Conservation (phyloP, 2,329 filamentous ascomycete species). For the Claviceps capensis region DNA sequence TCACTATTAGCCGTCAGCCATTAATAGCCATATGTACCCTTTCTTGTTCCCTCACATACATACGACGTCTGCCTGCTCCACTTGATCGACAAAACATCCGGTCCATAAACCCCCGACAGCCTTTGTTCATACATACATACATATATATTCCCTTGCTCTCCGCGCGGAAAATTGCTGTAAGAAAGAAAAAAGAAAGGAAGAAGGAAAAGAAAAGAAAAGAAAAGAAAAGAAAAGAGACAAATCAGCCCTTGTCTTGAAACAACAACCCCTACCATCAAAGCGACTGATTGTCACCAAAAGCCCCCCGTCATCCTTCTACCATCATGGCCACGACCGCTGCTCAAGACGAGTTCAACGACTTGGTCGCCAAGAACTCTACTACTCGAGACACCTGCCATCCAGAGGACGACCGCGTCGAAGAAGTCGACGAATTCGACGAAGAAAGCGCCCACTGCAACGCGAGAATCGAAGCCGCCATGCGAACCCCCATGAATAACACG, state of each 20-base stretch:
- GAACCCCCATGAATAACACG: constrained; percentile 40
- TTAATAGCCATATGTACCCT: neutral
- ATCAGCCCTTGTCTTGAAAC: neutral
- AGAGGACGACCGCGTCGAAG: constrained; percentile 16
- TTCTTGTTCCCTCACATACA: neutral
- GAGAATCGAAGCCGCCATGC: constrained; percentile 51
- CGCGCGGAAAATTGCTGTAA: neutral
- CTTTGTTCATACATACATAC: too few relatives aligned
- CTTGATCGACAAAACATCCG: constrained; percentile 18
- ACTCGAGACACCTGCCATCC: constrained; percentile 27
- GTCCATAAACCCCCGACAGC: constrained; percentile 11
- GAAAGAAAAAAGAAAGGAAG: neutral
- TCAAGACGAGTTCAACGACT: constrained; percentile 52
- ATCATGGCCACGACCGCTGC: constrained; percentile 47
- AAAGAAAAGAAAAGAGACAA: neutral
- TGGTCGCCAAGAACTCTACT: constrained; percentile 41
- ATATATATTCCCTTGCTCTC: constrained; percentile 1
- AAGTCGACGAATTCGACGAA: constrained; percentile 39
- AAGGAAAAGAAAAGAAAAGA: neutral
- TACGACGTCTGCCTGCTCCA: constrained; percentile 8
- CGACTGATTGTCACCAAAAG: constrained; percentile 1
- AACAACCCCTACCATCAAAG: neutral
- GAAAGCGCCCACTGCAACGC: constrained; percentile 39
- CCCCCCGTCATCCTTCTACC: constrained; percentile 8
- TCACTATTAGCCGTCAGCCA: neutral